Percentiles rank a stretch among this genome's conserved stretches.
Evolutionary conservation across 2,329 filamentous ascomycete genomes (phyloP).

Genomic region (Aspergillus transmontanensis): DNA sequence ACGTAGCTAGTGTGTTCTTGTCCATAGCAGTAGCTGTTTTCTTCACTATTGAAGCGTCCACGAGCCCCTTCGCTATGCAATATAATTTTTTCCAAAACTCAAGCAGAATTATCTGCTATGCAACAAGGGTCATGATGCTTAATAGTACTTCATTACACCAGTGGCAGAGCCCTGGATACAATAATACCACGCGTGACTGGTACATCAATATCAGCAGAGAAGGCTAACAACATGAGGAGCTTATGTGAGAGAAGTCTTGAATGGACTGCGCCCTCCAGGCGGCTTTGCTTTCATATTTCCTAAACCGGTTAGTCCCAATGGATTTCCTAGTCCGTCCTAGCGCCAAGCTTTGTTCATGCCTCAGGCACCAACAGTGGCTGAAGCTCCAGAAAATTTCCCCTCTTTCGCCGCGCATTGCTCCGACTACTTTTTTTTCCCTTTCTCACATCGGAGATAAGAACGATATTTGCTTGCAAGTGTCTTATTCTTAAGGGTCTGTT

Average conservation of each 20-base stretch:
- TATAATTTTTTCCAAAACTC: not conserved
- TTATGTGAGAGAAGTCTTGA: not conserved
- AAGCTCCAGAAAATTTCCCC: constrained; percentile 22
- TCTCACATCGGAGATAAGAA: constrained; percentile 8
- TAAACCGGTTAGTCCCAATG: not conserved
- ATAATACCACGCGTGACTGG: not conserved
- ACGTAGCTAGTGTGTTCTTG: not conserved
- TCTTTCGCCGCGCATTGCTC: constrained; percentile 12
- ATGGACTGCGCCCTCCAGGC: not conserved
- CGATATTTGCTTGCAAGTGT: constrained; percentile 4
- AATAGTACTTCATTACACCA: not conserved
- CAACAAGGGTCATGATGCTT: not conserved
- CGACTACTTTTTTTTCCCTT: not conserved
- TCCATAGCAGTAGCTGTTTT: not conserved
- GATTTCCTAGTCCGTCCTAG: not conserved
- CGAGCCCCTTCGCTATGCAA: not conserved
- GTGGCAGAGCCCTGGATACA: not conserved
- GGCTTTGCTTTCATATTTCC: not conserved
- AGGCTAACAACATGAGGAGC: not conserved
- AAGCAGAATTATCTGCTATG: not conserved
- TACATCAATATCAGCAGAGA: no score
- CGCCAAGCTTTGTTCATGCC: not conserved
- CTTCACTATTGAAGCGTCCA: not conserved
- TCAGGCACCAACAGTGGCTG: constrained; percentile 10
- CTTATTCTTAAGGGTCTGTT: constrained; percentile 1